phyloP scores from a whole-genome alignment of 2,329 filamentous ascomycete species.

The Colletotrichum cuscutae region DNA sequence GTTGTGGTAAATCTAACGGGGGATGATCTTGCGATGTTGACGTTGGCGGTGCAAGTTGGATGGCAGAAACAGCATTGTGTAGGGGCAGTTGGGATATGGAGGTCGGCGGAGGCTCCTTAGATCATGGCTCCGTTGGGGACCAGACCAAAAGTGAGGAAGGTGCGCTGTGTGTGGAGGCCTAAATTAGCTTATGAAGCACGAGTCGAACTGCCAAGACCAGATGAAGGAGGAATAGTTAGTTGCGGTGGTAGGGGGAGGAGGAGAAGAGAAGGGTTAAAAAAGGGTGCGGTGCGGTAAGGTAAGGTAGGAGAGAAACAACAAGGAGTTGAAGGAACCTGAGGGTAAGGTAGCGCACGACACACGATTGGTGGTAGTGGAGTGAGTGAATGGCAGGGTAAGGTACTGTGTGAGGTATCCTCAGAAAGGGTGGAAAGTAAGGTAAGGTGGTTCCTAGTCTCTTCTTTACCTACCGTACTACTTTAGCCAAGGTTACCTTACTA shows the following conservation, averaged over 20 bases:
- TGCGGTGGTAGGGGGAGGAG: background rate
- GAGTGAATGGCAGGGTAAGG: slow-evolving; percentile 12
- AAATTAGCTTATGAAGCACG: slow-evolving; percentile 28
- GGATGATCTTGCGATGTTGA: slow-evolving; percentile 40
- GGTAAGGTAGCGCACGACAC: slow-evolving; percentile 7
- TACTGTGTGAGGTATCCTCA: background rate
- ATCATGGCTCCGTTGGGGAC: slow-evolving; percentile 36
- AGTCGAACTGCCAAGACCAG: slow-evolving; percentile 32
- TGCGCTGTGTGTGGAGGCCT: slow-evolving; percentile 19
- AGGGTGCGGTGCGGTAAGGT: background rate
- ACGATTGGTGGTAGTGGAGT: slow-evolving; percentile 17
- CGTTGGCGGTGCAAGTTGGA: slow-evolving; percentile 37
- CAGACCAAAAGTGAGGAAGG: slow-evolving; percentile 22
- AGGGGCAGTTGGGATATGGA: slow-evolving; percentile 12
- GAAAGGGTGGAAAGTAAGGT: background rate
- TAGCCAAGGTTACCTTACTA: background rate
- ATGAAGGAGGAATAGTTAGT: background rate
- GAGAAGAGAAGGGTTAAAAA: background rate
- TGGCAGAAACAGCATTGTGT: slow-evolving; percentile 41
- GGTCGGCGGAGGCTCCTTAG: slow-evolving; percentile 29
- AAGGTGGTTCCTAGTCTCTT: background rate
- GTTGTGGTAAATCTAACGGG: slow-evolving; percentile 37
- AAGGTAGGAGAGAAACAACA: slow-evolving; percentile 8
- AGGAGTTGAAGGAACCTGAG: slow-evolving; percentile 2
- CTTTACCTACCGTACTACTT: background rate